These are phyloP conservation scores for Cryptosporidium viatorum DNA, from an alignment of 169 alveolate genomes.

Conservation along the genomic window DNA sequence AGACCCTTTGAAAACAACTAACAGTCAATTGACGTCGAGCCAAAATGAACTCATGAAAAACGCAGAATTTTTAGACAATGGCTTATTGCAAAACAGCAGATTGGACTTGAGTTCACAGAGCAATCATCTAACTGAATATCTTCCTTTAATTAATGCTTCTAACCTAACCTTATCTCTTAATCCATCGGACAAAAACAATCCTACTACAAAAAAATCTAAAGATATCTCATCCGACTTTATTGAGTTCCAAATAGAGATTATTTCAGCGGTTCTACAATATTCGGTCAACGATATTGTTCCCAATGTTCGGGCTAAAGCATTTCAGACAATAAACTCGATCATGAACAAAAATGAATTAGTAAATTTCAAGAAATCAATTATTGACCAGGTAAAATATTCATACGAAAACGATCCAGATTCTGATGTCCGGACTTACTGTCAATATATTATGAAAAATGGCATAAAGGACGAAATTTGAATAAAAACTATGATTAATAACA, in stretches of 20 bases:
- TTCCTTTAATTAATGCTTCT: constrained; percentile 26
- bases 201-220: not conserved
- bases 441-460: not conserved
- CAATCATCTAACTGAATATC: not conserved
- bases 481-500: not conserved
- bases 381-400: constrained; percentile 31
- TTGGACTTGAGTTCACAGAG: not conserved
- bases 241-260: constrained; percentile 21
- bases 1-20: not conserved
- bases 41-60: not conserved
- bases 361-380: constrained; percentile 2
- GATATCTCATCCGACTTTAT: not conserved
- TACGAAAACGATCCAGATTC: constrained; percentile 31
- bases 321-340: constrained; percentile 20
- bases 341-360: not conserved
- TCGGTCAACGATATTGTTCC: constrained; percentile 35
- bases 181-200: not conserved
- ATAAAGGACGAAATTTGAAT: not conserved
- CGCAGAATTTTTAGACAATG: not conserved
- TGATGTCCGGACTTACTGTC: constrained; percentile 19
- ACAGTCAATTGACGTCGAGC: not conserved
- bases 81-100: not conserved
- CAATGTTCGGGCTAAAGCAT: constrained; percentile 36
- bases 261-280: not conserved
- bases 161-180: constrained; percentile 19